Evolutionary conservation across 306 rosid genomes (phyloP).

Genomic region (Oxytropis ochrocephala): DNA sequence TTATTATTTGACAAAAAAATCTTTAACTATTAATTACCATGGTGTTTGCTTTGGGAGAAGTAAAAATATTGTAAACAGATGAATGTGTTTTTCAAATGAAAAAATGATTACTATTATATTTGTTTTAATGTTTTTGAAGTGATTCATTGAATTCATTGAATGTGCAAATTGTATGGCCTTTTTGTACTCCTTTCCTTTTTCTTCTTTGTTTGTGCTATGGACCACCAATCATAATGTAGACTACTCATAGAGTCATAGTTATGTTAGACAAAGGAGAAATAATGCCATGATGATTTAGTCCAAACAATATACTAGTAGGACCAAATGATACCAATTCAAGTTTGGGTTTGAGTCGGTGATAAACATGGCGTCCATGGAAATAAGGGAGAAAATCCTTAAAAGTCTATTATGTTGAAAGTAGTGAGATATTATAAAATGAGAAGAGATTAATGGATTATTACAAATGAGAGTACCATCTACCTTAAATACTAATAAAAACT

Average conservation of each 20-base stretch:
- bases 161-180: neutral
- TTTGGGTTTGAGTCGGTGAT: too few relatives aligned
- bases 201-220: neutral
- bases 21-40: too few relatives aligned
- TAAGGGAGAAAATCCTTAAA: too few relatives aligned
- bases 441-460: too few relatives aligned
- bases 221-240: constrained; percentile 2
- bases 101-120: neutral
- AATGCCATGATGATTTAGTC: neutral
- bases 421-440: too few relatives aligned
- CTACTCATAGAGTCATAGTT: too few relatives aligned
- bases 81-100: too few relatives aligned
- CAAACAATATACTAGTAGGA: neutral
- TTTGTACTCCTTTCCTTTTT: neutral
- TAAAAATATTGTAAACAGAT: neutral
- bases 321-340: neutral
- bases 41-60: neutral
- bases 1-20: too few relatives aligned
- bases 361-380: too few relatives aligned
- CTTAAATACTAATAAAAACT: too few relatives aligned
- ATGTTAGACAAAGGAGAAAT: neutral
- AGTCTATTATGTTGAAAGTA: too few relatives aligned
- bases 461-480: too few relatives aligned
- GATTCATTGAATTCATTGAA: neutral
- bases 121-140: neutral